A percentile compares a stretch with the other conserved stretches of the same genome.
These are phyloP conservation scores for Coelastrella sp. DNA, from an alignment of 139 green algal genomes.

Conservation along the genomic window DNA sequence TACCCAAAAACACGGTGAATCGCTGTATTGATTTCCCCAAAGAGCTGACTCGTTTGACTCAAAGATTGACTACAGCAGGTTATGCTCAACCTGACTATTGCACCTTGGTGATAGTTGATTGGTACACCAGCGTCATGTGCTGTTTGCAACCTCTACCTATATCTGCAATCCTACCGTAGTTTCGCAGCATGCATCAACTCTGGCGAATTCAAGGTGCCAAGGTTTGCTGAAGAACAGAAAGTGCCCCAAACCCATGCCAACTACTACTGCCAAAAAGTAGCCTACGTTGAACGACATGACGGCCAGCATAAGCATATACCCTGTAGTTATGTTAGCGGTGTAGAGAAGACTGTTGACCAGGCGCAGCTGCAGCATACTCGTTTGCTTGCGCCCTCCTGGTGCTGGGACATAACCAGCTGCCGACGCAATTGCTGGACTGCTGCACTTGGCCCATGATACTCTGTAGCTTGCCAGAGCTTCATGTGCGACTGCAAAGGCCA, in stretches of 20 bases:
- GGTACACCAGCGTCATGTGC: too few relatives aligned
- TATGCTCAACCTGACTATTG: too few relatives aligned
- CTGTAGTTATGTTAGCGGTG: constrained; percentile 37
- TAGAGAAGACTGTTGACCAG: constrained; percentile 25
- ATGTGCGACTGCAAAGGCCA: constrained; percentile 3
- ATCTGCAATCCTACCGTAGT: constrained; percentile 1
- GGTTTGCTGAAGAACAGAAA: constrained; percentile 42
- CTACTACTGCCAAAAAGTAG: constrained; percentile 28
- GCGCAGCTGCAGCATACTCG: background rate
- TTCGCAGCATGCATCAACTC: constrained; percentile 41
- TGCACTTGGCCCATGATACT: background rate
- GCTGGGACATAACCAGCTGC: constrained; percentile 4
- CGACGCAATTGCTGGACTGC: background rate
- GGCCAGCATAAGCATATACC: constrained; percentile 34
- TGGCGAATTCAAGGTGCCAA: background rate
- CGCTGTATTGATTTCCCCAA: too few relatives aligned
- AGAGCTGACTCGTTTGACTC: too few relatives aligned
- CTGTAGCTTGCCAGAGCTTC: constrained; percentile 41
- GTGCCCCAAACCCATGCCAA: constrained; percentile 37
- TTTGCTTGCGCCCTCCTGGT: background rate
- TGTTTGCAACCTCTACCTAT: background rate
- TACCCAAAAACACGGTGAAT: too few relatives aligned
- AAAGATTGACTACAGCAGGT: too few relatives aligned
- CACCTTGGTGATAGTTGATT: too few relatives aligned
- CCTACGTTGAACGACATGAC: constrained; percentile 52